A percentile compares a stretch with the other conserved stretches of the same genome.
Evolutionary conservation across 2,329 filamentous ascomycete genomes (phyloP).

Genomic region (Magnaporthales sp.): DNA sequence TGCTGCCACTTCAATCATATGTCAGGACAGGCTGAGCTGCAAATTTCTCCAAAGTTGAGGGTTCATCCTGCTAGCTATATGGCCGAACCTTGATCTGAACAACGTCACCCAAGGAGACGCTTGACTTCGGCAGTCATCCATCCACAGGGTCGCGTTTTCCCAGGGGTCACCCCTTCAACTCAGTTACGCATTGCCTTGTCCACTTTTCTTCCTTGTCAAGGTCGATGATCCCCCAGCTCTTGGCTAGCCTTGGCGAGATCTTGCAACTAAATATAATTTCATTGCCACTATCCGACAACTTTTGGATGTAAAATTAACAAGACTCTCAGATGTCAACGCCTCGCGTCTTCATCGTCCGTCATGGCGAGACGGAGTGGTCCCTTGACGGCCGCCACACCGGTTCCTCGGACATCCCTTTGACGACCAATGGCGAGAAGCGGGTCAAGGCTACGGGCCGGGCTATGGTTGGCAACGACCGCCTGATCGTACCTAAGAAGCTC

Average conservation of each 20-base stretch:
- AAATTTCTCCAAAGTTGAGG: background rate
- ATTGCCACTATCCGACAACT: too few relatives aligned
- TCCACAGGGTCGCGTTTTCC: background rate
- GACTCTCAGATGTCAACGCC: conserved; percentile 40
- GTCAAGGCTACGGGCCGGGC: conserved; percentile 71
- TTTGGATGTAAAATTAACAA: background rate
- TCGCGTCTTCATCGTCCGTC: conserved; percentile 73
- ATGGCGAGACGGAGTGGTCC: conserved; percentile 95
- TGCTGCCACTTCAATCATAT: background rate
- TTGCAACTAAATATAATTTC: background rate
- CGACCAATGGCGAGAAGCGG: conserved; percentile 69
- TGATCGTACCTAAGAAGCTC: conserved; percentile 76
- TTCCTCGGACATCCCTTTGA: conserved; percentile 77
- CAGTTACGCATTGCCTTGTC: background rate
- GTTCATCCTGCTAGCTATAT: background rate
- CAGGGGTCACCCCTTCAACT: background rate
- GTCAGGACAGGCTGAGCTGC: too few relatives aligned
- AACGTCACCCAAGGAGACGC: background rate
- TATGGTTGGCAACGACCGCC: conserved; percentile 71
- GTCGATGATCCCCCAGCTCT: background rate
- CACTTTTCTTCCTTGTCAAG: background rate
- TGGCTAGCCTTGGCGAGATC: background rate
- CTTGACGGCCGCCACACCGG: conserved; percentile 80
- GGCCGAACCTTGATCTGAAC: background rate
- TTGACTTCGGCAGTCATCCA: background rate